Evolutionary conservation across 148 eudicot genomes (phyloP), one percentile per base, ranked within the genome.

Genomic region (Persicaria tinctoria): DNA sequence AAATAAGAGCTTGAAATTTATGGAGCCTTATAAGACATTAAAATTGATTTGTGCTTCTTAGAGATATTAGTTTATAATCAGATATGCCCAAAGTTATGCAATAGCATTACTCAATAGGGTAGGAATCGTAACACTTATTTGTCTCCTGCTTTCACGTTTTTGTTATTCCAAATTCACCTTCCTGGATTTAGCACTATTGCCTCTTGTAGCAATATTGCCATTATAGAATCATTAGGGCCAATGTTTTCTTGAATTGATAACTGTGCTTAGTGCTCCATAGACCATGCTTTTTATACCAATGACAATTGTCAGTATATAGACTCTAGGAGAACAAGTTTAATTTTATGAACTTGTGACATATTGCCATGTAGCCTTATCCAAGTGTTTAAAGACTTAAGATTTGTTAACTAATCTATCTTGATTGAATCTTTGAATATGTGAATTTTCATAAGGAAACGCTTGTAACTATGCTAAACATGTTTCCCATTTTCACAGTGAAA

Each of bases 401-500:
- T 32, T 32, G 41, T 32, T 32, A 32, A 32, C 41, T 32, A 32
- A 32, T 32, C 41, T 32, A 32, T 32, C 41, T 32, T 32, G 41
- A 32, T 2, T 32, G 41, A 32, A 32, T 32, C 41, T 32, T 32
- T 32, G 41, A 32, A 32, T 0, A 32, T 32, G 41, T 32, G 41
- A 32, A 32, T 53, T 53, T 53, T 16, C 6, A 9, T 53, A 32
- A 53, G 1, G n/a, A 16, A 53, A 53, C 13, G 11, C 1, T 53
- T 53, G n/a, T 10, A 9, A 4, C 57, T 53, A 9, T 16, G n/a
- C n/a, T 9, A 9, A 53, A 2, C 57, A 10, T 53, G 14, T 18
- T 47, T 70, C 73, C 46, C 5, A 18, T 48, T 46, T 70, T 16
- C 12, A 46, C 84, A 18, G 44, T 64, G 20, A 69, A 75, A 57